Base-by-base conservation (phyloP, 2,329 filamentous ascomycete species). In the Trichothecium sympodiale region DNA sequence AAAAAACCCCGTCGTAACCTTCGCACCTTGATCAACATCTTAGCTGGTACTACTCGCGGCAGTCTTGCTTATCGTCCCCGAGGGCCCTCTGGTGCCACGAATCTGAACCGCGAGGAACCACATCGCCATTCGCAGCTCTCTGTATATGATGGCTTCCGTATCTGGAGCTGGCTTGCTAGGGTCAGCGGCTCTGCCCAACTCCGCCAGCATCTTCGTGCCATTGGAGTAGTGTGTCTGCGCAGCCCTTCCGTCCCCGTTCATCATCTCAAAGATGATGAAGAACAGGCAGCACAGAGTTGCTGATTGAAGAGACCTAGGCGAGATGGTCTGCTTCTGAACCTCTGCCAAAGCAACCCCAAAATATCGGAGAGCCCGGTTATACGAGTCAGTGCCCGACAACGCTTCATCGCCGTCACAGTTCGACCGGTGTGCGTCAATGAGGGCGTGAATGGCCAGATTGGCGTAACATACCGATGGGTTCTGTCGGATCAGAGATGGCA, bases 231-330 rank as follows among this genome's bases (percentile, higher is more conserved):
- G 60, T 7, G 49, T 43, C 12, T 59, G 46, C 1, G 58, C 58
- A 1, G 51, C 52, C 15, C 46, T 44, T 8, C 45, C 43, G 38
- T 61, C 59, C 16, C 53, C 55, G 39, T 62, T 57, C 28, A 60
- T 37, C 3, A 50, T 48, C 36, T 61, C 57, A 35, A 61, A 60
- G 35, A 57, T 49, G 36, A 55, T 49, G 41, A 61, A 60, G 29
- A 61, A 50, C 33, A 61, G 47, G 36, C 52, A 59, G 37, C 55
- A 54, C 3, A 60, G 34, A 8, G 59, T 49, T 2, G 55, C 54
- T 3, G 52, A 47, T 9, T 44, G 43, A 3, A 54, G 40, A 18
- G 43, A 45, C 5, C 38, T 42, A 6, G 40, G 38, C 5, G 37
- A 36, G 3, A 41, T 34, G 7, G 38, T 43, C 2, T 49, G 38